These are phyloP conservation scores for Diversispora epigaea DNA, from an alignment of 192 early-diverging fungal genomes.

Conservation along the genomic window DNA sequence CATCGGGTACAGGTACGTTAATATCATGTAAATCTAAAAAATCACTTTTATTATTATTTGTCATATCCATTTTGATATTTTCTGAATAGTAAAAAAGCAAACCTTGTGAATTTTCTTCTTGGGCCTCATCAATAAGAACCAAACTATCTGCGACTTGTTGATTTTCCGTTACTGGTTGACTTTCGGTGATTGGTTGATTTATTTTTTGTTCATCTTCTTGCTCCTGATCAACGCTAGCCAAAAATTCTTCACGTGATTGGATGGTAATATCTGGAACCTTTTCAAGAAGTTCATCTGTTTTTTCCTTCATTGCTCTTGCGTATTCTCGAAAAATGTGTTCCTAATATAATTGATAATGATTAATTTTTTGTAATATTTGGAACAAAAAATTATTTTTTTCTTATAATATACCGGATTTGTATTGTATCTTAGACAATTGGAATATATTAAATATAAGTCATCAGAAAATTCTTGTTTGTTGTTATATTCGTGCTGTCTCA, in stretches of 20 bases:
- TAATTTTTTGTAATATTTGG: neutral
- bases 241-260: constrained; percentile 52
- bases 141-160: too few relatives aligned
- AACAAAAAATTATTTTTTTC: neutral
- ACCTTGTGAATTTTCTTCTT: too few relatives aligned
- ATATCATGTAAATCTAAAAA: too few relatives aligned
- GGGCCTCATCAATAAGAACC: too few relatives aligned
- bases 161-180: too few relatives aligned
- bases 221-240: constrained; percentile 21
- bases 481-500: constrained; percentile 77
- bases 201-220: constrained; percentile 33
- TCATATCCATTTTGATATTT: too few relatives aligned
- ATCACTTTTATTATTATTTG: too few relatives aligned
- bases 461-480: constrained; percentile 83
- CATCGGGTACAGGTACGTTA: too few relatives aligned
- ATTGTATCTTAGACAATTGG: constrained; percentile 92
- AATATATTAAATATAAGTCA: constrained; percentile 90
- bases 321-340: constrained; percentile 86
- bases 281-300: constrained; percentile 70
- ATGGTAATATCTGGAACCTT: constrained; percentile 83
- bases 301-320: constrained; percentile 77
- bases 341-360: constrained; percentile 36
- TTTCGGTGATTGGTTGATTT: constrained; percentile 14
- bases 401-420: constrained; percentile 58
- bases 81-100: too few relatives aligned